Conservation (phyloP, 768 basidiomycete species). For the Astraeus odoratus region DNA sequence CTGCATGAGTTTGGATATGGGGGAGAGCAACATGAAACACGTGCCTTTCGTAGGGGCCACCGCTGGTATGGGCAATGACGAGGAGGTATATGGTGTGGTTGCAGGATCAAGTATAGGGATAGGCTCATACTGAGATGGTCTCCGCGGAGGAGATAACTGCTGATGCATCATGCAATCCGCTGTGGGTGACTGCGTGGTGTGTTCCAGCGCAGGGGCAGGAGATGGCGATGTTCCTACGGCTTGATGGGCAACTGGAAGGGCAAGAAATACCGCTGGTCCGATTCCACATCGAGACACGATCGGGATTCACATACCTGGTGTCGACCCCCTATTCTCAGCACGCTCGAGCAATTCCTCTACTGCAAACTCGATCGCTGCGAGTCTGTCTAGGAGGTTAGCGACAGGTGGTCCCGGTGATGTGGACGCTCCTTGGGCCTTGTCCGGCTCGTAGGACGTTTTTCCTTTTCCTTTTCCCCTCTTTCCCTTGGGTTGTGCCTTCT, state of each 20-base stretch:
- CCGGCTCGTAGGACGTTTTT: neutral
- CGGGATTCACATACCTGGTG: constrained; percentile 7
- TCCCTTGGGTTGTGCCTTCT: neutral
- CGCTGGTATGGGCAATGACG: neutral
- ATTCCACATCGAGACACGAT: neutral
- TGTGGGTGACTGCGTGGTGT: neutral
- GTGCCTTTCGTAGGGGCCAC: no score
- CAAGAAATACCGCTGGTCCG: neutral
- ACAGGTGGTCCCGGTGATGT: neutral
- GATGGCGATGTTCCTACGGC: constrained; percentile 1
- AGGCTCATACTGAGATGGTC: neutral
- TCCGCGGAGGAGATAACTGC: neutral
- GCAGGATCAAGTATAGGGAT: neutral
- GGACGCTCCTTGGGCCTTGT: neutral
- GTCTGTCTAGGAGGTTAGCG: constrained; percentile 5
- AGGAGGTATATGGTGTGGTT: neutral
- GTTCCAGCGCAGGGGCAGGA: neutral
- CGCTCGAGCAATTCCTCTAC: constrained; percentile 15
- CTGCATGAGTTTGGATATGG: no score
- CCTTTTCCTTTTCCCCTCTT: neutral
- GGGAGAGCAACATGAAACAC: no score
- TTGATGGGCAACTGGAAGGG: neutral
- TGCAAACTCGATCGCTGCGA: constrained; percentile 14
- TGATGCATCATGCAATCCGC: neutral
- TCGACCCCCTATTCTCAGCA: neutral